Evolutionary conservation across 2,329 filamentous ascomycete species (phyloP).

Genomic region (Talaromyces pinophilus): DNA sequence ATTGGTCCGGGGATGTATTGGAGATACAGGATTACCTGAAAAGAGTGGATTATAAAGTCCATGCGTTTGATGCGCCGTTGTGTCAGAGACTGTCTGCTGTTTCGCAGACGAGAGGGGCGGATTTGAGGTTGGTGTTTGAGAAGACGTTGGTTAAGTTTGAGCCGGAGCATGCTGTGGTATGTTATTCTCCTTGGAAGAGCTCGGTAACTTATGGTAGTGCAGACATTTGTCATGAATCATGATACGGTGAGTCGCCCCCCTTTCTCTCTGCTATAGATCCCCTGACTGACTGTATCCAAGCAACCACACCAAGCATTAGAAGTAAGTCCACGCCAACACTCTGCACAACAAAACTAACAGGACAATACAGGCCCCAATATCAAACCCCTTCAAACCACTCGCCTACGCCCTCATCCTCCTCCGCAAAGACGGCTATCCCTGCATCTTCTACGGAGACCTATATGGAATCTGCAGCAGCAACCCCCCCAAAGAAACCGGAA

Average conservation of each 20-base stretch:
- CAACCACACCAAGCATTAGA: constrained; percentile 64
- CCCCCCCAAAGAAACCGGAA: constrained; percentile 28
- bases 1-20: constrained; percentile 62
- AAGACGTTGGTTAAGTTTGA: constrained; percentile 57
- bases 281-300: constrained; percentile 31
- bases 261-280: no score
- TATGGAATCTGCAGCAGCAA: constrained; percentile 60
- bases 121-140: constrained; percentile 66
- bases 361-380: constrained; percentile 56
- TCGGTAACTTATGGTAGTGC: background rate
- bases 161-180: constrained; percentile 60
- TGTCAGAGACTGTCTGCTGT: constrained; percentile 67
- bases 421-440: constrained; percentile 62
- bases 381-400: constrained; percentile 68
- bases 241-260: constrained; percentile 29
- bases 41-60: constrained; percentile 59
- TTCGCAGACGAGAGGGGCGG: constrained; percentile 58
- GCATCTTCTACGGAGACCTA: constrained; percentile 70
- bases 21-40: constrained; percentile 61
- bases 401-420: constrained; percentile 73
- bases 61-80: constrained; percentile 68
- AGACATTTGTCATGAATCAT: constrained; percentile 34
- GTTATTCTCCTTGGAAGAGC: constrained; percentile 26
- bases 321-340: constrained; percentile 32
- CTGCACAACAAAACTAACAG: background rate